A percentile compares a stretch with the other conserved stretches of the same genome.
Evolutionary conservation across 1,139 yeast genomes (phyloP).

Genomic region (Diutina ranongensis): DNA sequence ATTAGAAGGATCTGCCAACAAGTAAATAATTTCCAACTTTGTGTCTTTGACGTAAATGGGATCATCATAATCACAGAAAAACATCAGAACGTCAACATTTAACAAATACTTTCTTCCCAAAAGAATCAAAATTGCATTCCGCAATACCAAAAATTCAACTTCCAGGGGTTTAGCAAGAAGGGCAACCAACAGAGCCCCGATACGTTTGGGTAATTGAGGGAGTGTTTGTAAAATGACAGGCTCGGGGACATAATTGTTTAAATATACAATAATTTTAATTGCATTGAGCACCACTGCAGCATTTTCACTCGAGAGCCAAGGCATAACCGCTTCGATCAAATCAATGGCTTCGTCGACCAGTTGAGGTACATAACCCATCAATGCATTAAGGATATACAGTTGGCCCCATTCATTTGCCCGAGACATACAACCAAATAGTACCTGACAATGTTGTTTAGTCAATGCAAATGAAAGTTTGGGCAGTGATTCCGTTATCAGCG

Average conservation of each 20-base stretch:
- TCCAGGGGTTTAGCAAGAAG: conserved; percentile 72
- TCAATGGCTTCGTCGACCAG: conserved; percentile 51
- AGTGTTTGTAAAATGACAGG: conserved; percentile 16
- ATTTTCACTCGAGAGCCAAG: conserved; percentile 72
- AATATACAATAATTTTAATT: conserved; percentile 58
- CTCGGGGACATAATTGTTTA: conserved; percentile 50
- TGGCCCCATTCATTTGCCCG: conserved; percentile 78
- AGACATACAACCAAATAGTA: conserved; percentile 36
- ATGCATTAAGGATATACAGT: conserved; percentile 53
- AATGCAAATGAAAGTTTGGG: conserved; percentile 40
- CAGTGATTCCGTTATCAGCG: conserved; percentile 51
- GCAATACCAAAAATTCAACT: conserved; percentile 67
- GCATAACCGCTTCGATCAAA: conserved; percentile 57
- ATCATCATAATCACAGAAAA: conserved; percentile 76
- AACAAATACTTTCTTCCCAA: conserved; percentile 56
- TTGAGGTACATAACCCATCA: conserved; percentile 65
- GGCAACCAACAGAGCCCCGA: conserved; percentile 65
- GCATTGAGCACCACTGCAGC: conserved; percentile 75
- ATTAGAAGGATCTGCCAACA: conserved; percentile 59
- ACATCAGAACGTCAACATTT: conserved; percentile 58
- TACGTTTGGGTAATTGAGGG: conserved; percentile 44
- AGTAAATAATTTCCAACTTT: conserved; percentile 74
- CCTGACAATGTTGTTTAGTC: conserved; percentile 43
- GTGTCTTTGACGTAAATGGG: conserved; percentile 86
- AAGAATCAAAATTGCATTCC: conserved; percentile 69